Evolutionary conservation across 2,329 filamentous ascomycete genomes (phyloP).

Genomic region (Monosporascus sp.): DNA sequence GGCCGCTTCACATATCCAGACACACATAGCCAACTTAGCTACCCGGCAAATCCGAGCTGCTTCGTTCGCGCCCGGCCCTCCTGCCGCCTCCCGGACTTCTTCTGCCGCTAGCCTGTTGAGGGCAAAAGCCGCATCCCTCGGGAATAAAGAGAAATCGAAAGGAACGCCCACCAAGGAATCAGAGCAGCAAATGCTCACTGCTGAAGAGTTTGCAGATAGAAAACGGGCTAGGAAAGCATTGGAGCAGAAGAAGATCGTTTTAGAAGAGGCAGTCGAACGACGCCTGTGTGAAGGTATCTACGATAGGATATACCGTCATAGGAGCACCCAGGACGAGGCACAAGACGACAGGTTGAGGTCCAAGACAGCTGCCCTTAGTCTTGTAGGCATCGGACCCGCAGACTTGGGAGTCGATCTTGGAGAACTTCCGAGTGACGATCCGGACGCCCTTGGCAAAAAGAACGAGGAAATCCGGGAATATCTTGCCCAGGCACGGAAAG

Average conservation of each 20-base stretch:
- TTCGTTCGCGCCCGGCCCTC: slow-evolving; percentile 38
- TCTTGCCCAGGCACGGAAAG: slow-evolving; percentile 64
- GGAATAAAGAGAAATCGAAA: slow-evolving; percentile 47
- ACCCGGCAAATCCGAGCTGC: slow-evolving; percentile 66
- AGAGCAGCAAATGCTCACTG: slow-evolving; percentile 83
- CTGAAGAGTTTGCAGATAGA: slow-evolving; percentile 73
- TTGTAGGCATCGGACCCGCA: slow-evolving; percentile 85
- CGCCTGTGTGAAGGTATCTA: slow-evolving; percentile 82
- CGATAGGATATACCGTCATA: slow-evolving; percentile 82
- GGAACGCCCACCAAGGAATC: slow-evolving; percentile 34
- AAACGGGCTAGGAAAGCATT: slow-evolving; percentile 73
- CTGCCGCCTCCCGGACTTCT: slow-evolving; percentile 48
- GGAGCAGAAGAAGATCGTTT: slow-evolving; percentile 66
- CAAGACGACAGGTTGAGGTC: slow-evolving; percentile 92
- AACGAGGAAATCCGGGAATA: slow-evolving; percentile 65
- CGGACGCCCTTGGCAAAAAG: slow-evolving; percentile 53
- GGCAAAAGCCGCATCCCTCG: slow-evolving; percentile 49
- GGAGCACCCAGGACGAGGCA: slow-evolving; percentile 87
- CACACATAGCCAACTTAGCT: slow-evolving; percentile 76
- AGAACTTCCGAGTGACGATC: slow-evolving; percentile 45
- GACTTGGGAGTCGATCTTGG: slow-evolving; percentile 78
- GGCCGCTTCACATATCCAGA: slow-evolving; percentile 76
- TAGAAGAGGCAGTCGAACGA: slow-evolving; percentile 90
- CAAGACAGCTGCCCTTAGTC: slow-evolving; percentile 79
- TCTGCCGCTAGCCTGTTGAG: slow-evolving; percentile 53